Evolutionary conservation across 495 filamentous ascomycete genomes (phyloP), one percentile per base, ranked within the genome.

Genomic region (Talaromyces wortmannii): DNA sequence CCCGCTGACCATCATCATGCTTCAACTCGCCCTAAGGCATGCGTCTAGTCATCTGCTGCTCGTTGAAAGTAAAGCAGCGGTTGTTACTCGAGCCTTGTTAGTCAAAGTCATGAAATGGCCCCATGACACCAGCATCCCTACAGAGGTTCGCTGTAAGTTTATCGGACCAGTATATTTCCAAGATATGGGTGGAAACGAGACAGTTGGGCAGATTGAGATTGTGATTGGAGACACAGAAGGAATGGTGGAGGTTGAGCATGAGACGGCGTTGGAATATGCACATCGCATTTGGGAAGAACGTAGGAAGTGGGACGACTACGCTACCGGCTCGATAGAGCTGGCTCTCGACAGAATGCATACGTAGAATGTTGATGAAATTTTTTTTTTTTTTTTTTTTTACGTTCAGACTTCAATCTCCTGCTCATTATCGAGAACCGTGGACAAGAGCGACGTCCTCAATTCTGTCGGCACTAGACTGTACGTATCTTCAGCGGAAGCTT

Each of bases 81-180:
- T 45, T 13, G 11, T 52, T 7, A 29, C n/a, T 43, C 30, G 57
- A 33, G 57, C 57, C 12, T 56, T 59, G 7, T 29, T 55, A 15
- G 57, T 54, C 12, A 59, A 45, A 46, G 40, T 50, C 2, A 43
- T 49, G 15, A 23, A 47, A n/a, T 10, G 16, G 17, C 43, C 5
- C 3, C 4, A 17, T 31, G 16, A 4, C 43, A 42, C 4, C 23
- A 4, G 23, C 31, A 57, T 12, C 11, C 46, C 10, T 18, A n/a
- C 18, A 18, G 36, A 32, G 23, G 17, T 50, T 12, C 43, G 15
- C 42, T 54, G 36, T 36, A 13, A 36, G 16, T 54, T 46, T 18
- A 33, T 54, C 15, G 52, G 52, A 4, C 42, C 52, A n/a, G 52
- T 54, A 29, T 48, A 46, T 54, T 48, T 54, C 31, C 40, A 43